phyloP scores from a whole-genome alignment of 1,139 yeast genomes.

The Yamadazyma songkhlaensis region DNA sequence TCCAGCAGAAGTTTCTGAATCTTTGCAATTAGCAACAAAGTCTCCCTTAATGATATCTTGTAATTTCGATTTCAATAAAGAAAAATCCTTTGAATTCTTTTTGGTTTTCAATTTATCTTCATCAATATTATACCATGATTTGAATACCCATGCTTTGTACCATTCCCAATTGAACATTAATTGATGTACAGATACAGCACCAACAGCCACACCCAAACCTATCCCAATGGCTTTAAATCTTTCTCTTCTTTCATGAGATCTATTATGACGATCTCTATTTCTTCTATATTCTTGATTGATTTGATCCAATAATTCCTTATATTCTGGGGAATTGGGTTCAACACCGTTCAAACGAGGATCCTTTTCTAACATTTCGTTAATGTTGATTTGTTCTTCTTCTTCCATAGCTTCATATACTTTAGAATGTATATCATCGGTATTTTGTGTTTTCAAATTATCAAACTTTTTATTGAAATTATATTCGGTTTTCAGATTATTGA shows the following conservation, averaged over 20 bases:
- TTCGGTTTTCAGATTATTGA: slow-evolving; percentile 35
- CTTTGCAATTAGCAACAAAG: slow-evolving; percentile 8
- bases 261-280: slow-evolving; percentile 21
- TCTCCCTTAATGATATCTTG: slow-evolving; percentile 23
- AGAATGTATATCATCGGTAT: slow-evolving; percentile 12
- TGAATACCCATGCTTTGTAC: slow-evolving; percentile 22
- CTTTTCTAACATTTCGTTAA: slow-evolving; percentile 24
- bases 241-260: slow-evolving; percentile 29
- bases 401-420: slow-evolving; percentile 11
- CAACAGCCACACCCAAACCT: slow-evolving; percentile 31
- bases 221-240: slow-evolving; percentile 33
- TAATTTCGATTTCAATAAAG: slow-evolving; percentile 10
- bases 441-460: slow-evolving; percentile 23
- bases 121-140: slow-evolving; percentile 29
- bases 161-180: slow-evolving; percentile 41
- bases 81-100: slow-evolving; percentile 23
- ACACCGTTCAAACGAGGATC: slow-evolving; percentile 35
- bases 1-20: slow-evolving; percentile 28
- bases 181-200: slow-evolving; percentile 37
- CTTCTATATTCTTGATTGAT: slow-evolving; percentile 28
- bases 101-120: slow-evolving; percentile 22
- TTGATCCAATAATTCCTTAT: slow-evolving; percentile 29
- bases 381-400: slow-evolving; percentile 16
- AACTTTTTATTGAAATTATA: slow-evolving; percentile 34
- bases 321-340: slow-evolving; percentile 36